Base-by-base conservation (phyloP, 176 grass and related monocot genomes). In the Ensete ventricosum region DNA sequence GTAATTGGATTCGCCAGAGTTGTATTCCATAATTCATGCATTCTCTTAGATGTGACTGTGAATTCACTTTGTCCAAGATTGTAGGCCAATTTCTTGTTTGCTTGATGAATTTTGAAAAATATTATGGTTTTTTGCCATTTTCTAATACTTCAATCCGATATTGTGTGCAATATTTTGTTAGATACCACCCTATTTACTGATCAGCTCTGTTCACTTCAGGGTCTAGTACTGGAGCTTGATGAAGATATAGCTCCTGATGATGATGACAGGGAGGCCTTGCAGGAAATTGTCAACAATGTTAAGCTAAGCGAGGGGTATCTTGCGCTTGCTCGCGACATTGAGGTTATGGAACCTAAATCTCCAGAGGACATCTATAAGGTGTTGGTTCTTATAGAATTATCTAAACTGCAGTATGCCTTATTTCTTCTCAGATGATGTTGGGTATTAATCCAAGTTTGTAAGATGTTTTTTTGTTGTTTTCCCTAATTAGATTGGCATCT, bases 321-420 rank as follows among this genome's bases (percentile, higher is more conserved):
- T 63, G 88, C 90, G 73, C 95, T 99, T 85, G 95, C 95, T 77
- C 88, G 90, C 9, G 95, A 99, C 78, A 91, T 99, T 77, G 95
- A 99, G 76, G 95, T 99, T 62, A 99, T 99, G 95, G 95, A 99
- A 76, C 76, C 91, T 8, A 99, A 99, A 76, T 94, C 95, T 82
- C 95, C 95, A 9, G 95, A 99, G 53, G 95, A 99, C 80, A 99
- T 99, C 74, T 99, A 99, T 57, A 99, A 99, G 95, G 95, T 99
- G 8, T 59, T 65, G 8, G n/a, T 64, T 22, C 34, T 72, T 60
- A 11, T 73, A 20, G 9, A 50, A 58, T 79, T 58, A 9, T 16
- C 26, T 76, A 17, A n/a, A 62, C 14, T 43, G 34, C 4, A 43
- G 34, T 43, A 43, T 0, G 4, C 34, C 34, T 43, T 43, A 43